A percentile compares a stretch with the other conserved stretches of the same genome.
These are phyloP conservation scores for Ganoderma lucidum DNA, from an alignment of 1,284 basidiomycete genomes.

Conservation along the genomic window DNA sequence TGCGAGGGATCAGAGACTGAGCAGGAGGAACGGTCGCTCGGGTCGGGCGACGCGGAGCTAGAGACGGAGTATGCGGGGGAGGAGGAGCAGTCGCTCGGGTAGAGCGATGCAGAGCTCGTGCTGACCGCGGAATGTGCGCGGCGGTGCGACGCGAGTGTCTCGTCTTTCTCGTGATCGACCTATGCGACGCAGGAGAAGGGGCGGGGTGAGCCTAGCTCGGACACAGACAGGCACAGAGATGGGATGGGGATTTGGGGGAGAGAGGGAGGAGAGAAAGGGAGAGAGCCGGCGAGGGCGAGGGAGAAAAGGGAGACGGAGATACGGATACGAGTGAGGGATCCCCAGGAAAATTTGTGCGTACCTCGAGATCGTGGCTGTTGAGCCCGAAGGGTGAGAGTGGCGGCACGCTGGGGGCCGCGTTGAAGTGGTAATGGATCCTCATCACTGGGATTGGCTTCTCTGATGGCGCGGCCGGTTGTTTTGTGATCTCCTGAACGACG, in stretches of 20 bases:
- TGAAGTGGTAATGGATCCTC: conserved; percentile 32
- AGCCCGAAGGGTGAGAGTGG: conserved; percentile 31
- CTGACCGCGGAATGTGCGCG: conserved; percentile 12
- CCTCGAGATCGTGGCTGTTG: conserved; percentile 23
- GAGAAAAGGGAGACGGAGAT: neutral
- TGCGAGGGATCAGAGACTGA: conserved; percentile 16
- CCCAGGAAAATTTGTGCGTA: conserved; percentile 11
- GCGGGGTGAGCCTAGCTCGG: too few relatives aligned
- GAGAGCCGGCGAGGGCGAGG: neutral
- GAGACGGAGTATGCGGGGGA: conserved; percentile 26
- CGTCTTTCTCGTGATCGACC: conserved; percentile 28
- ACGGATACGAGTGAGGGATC: neutral
- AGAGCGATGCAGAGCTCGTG: conserved; percentile 30
- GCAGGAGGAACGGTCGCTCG: too few relatives aligned
- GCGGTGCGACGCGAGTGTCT: conserved; percentile 13
- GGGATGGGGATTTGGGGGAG: neutral
- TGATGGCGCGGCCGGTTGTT: conserved; percentile 14
- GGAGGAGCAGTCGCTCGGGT: conserved; percentile 29
- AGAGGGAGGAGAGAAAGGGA: too few relatives aligned
- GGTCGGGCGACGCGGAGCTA: conserved; percentile 7
- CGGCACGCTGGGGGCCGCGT: conserved; percentile 16
- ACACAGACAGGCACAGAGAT: too few relatives aligned
- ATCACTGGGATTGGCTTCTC: conserved; percentile 25
- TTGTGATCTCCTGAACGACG: conserved; percentile 61
- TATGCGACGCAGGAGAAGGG: conserved; percentile 9